Conservation (phyloP, 805 yeast species). For the Candida qinlingensis region DNA sequence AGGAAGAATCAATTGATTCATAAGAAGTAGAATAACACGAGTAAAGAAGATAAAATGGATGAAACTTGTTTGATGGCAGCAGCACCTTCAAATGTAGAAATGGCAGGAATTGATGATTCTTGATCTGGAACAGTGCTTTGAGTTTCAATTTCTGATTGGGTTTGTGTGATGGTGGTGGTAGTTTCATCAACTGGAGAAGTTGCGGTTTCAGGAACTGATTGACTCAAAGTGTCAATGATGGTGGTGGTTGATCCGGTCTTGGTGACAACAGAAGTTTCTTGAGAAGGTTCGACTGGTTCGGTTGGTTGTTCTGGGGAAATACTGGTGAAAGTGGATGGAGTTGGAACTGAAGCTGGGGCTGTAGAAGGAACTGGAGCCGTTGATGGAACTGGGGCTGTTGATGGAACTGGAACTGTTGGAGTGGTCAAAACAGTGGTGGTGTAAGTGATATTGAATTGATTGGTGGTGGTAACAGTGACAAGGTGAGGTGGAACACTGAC, state of each 20-base stretch:
- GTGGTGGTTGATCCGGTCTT: background rate
- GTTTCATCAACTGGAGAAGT: background rate
- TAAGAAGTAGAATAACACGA: background rate
- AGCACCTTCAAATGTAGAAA: conserved; percentile 4
- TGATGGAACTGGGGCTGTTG: background rate
- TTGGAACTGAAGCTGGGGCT: background rate
- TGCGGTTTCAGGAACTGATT: background rate
- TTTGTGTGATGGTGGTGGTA: background rate
- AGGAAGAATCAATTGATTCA: background rate
- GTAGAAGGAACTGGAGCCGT: background rate
- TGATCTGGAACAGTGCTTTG: background rate
- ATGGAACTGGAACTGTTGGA: background rate
- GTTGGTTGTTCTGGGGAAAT: conserved; percentile 2
- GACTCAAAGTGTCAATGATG: background rate
- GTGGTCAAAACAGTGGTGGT: background rate
- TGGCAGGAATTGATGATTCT: background rate
- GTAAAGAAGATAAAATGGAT: background rate
- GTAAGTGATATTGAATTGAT: background rate
- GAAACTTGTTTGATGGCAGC: background rate
- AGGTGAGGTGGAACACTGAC: conserved; percentile 3
- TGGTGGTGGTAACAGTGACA: background rate
- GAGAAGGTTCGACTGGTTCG: background rate
- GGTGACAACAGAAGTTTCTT: background rate
- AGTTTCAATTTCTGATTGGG: background rate
- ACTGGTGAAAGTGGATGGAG: background rate